A percentile compares a stretch with the other conserved stretches of the same genome.
phyloP scores from a whole-genome alignment of 1,284 basidiomycete species.

The Trichosporon inkin region DNA sequence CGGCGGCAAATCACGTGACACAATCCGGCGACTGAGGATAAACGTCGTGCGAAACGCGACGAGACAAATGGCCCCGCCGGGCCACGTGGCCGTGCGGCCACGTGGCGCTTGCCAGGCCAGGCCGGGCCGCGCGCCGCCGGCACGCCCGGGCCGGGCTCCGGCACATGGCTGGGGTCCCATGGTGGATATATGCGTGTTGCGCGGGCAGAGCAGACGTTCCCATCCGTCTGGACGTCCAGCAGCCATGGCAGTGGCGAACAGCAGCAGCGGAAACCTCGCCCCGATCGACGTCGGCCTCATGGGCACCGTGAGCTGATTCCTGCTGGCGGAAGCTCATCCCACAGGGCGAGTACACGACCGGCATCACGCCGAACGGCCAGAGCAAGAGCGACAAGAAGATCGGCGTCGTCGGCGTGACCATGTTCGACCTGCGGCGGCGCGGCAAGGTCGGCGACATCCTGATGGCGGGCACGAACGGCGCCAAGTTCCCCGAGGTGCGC shows the following conservation, averaged over 20 bases:
- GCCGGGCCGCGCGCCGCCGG: not conserved
- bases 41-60: too few species aligned
- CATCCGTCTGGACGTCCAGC: not conserved
- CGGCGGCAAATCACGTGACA: not conserved
- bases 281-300: conserved; percentile 47
- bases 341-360: conserved; percentile 73
- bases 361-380: conserved; percentile 82
- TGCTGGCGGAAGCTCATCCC: not conserved
- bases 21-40: not conserved
- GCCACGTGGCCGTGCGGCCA: too few species aligned
- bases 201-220: not conserved
- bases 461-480: conserved; percentile 51
- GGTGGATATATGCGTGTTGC: not conserved
- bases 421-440: conserved; percentile 80
- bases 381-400: conserved; percentile 94
- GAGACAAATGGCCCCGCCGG: too few species aligned
- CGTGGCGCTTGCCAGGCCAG: not conserved
- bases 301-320: conserved; percentile 40
- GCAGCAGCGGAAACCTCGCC: conserved; percentile 19
- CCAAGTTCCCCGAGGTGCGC: conserved; percentile 70
- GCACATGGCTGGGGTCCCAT: not conserved
- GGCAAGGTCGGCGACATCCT: conserved; percentile 63
- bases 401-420: conserved; percentile 76
- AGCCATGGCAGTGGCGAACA: conserved; percentile 20
- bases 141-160: not conserved